Evolutionary conservation across 2,329 filamentous ascomycete genomes (phyloP).

Genomic region (Xylaria sp.): DNA sequence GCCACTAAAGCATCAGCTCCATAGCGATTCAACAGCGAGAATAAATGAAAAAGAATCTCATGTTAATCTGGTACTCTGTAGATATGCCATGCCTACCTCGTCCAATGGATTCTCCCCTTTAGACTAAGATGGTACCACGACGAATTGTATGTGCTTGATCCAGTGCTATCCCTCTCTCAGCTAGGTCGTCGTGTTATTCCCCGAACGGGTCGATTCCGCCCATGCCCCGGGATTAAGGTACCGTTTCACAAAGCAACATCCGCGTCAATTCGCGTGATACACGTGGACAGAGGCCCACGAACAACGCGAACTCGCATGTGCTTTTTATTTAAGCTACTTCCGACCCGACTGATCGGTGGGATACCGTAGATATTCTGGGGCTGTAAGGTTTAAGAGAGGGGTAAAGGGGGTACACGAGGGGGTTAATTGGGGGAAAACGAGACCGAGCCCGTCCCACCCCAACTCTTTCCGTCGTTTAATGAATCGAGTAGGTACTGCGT

Average conservation of each 20-base stretch:
- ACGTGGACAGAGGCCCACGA: slow-evolving; percentile 29
- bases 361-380: background rate
- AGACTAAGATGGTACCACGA: slow-evolving; percentile 1
- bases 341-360: slow-evolving; percentile 21
- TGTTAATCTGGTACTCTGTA: slow-evolving; percentile 12
- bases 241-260: slow-evolving; percentile 20
- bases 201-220: slow-evolving; percentile 28
- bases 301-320: slow-evolving; percentile 26
- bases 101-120: slow-evolving; percentile 5
- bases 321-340: background rate
- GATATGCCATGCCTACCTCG: background rate
- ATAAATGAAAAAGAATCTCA: slow-evolving; percentile 30
- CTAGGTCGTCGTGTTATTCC: slow-evolving; percentile 23
- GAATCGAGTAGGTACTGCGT: background rate
- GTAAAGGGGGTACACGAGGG: background rate
- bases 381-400: background rate
- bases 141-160: slow-evolving; percentile 12
- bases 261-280: slow-evolving; percentile 27
- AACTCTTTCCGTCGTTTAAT: slow-evolving; percentile 1
- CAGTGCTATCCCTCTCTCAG: slow-evolving; percentile 19
- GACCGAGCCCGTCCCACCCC: slow-evolving; percentile 14
- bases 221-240: slow-evolving; percentile 8
- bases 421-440: slow-evolving; percentile 8
- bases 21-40: slow-evolving; percentile 16
- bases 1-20: slow-evolving; percentile 12